phyloP scores from a whole-genome alignment of 1,139 yeast genomes.

The Geotrichum bryndzae region DNA sequence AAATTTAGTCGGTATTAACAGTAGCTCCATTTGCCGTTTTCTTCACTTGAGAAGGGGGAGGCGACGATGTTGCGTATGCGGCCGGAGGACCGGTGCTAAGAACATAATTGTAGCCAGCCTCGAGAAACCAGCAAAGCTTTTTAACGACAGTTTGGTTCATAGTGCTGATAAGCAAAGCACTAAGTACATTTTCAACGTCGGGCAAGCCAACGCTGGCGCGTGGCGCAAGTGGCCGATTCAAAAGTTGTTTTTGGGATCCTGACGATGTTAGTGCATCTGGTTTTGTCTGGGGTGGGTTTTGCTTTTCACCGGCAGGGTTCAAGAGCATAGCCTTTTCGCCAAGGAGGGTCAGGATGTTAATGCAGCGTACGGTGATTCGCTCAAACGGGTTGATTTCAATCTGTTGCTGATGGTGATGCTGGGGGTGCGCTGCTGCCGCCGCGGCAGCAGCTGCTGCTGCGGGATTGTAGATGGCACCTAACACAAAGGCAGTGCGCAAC shows the following conservation, averaged over 20 bases:
- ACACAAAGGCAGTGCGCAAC: conserved; percentile 40
- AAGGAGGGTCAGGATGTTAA: conserved; percentile 32
- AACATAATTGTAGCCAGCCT: conserved; percentile 24
- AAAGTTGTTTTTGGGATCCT: not conserved
- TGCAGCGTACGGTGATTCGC: conserved; percentile 34
- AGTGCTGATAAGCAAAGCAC: conserved; percentile 35
- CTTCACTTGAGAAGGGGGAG: too few relatives aligned
- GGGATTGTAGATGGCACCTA: conserved; percentile 30
- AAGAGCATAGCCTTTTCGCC: conserved; percentile 31
- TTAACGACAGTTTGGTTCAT: conserved; percentile 37
- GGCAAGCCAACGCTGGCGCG: conserved; percentile 33
- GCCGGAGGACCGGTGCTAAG: not conserved
- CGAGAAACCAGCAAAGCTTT: conserved; percentile 32
- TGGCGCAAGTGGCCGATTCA: conserved; percentile 4
- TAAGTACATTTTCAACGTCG: conserved; percentile 35
- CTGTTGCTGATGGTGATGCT: not conserved
- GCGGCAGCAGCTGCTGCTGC: conserved; percentile 19
- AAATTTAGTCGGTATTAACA: not conserved
- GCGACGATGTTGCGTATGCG: not conserved
- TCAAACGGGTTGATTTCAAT: conserved; percentile 34
- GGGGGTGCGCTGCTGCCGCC: conserved; percentile 18
- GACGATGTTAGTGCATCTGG: too few relatives aligned
- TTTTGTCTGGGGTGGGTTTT: not conserved
- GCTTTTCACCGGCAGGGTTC: conserved; percentile 5
- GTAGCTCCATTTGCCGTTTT: not conserved